A percentile compares a stretch with the other conserved stretches of the same genome.
phyloP scores from a whole-genome alignment of 2,329 filamentous ascomycete species.

The Nigrospora osmanthi region DNA sequence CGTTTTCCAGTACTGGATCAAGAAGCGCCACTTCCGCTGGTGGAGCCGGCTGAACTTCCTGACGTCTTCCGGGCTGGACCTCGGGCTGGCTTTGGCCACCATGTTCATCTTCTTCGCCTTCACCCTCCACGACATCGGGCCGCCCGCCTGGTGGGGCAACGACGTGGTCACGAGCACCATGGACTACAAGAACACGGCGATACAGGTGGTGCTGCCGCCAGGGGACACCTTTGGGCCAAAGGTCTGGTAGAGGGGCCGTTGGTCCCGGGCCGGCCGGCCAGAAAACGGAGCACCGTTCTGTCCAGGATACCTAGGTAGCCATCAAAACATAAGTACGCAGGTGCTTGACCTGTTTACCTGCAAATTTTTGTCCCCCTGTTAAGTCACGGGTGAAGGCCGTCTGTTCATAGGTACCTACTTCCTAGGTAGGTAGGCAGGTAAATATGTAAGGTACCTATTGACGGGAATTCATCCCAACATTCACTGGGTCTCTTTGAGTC shows the following conservation, averaged over 20 bases:
- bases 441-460: too few species aligned
- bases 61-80: conserved; percentile 61
- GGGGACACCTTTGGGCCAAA: conserved; percentile 56
- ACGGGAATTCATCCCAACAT: too few species aligned
- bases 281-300: too few species aligned
- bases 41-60: conserved; percentile 70
- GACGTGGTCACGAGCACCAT: conserved; percentile 48
- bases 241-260: conserved; percentile 31
- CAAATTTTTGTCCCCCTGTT: too few species aligned
- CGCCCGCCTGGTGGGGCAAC: conserved; percentile 67
- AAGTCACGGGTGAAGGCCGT: too few species aligned
- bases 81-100: conserved; percentile 59
- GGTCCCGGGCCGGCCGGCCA: too few species aligned
- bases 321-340: too few species aligned
- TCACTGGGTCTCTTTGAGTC: too few species aligned
- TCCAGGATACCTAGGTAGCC: too few species aligned
- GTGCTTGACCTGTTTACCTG: too few species aligned
- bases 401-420: too few species aligned
- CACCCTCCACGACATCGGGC: conserved; percentile 51
- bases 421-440: too few species aligned
- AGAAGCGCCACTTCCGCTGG: conserved; percentile 57
- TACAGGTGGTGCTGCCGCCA: conserved; percentile 41
- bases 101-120: conserved; percentile 65
- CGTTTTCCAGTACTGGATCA: conserved; percentile 62
- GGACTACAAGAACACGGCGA: conserved; percentile 51